Evolutionary conservation across 2,329 filamentous ascomycete genomes (phyloP), one percentile per base, ranked within the genome.

Genomic region (Fusarium sambucinum): DNA sequence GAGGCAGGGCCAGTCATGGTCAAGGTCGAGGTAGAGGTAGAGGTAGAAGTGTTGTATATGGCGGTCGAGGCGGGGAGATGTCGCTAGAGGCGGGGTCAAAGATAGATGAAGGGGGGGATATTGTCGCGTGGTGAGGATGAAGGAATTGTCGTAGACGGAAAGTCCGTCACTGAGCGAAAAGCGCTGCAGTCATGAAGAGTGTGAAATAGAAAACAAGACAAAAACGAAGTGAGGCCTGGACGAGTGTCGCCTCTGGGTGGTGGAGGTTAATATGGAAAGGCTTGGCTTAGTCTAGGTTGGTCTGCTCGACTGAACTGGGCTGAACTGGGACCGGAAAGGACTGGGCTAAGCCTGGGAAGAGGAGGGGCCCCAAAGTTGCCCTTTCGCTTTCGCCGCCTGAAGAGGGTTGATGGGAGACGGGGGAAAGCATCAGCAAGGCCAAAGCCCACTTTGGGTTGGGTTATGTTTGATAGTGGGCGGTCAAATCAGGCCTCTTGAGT

Each of bases 1-100:
- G 86, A 87, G 71, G 82, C 81, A 74, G 86, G 83, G 73, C 86
- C 86, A 74, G 85, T 82, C 86, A 89, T 89, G 65, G 59, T 67
- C 44, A 47, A 64, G 37, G 57, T 64, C 47, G 53, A 69, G 41
- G 53, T 55, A 19, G n/a, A n/a, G n/a, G n/a, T n/a, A n/a, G 45
- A 35, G 42, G 40, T 61, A 46, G 21, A 30, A 46, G 42, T 44
- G 29, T 44, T 56, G 44, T 63, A 58, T 62, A 41, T 55, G 55
- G 56, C 64, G 60, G 63, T 56, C 60, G 59, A 66, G 55, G 48
- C 41, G 42, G 57, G 58, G 53, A 44, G 41, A 53, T 54, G 55
- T 65, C 55, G 71, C 55, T 55, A 54, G 45, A 68, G 56, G 59
- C 50, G 66, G 55, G 69, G 51, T 53, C 32, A 33, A 5, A 38